Evolutionary conservation across 106 monocot species (phyloP), one percentile per base, ranked within the genome.

Genomic region (Allium cepa): DNA sequence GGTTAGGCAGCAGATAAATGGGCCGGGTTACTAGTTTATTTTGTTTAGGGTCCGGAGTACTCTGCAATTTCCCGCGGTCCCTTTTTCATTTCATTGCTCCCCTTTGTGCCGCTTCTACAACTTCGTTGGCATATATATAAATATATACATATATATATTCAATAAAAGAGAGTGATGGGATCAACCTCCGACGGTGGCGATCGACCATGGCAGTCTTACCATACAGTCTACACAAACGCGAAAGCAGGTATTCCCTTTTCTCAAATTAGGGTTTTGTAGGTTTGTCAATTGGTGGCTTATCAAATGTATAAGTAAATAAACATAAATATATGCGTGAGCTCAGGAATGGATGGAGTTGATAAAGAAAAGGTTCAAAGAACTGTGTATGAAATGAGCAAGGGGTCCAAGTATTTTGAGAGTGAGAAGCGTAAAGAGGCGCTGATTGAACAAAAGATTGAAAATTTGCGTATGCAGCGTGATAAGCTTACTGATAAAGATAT

Each of bases 341-440:
- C 68, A 99, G 99, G 99, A 75, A 99, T 99, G 99, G 99, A 99
- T 69, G 99, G 99, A 62, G 99, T 93, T 75, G 99, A 99, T 74
- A 93, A 99, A 76, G 99, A 99, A 76, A 93, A 79, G 68, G 99
- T 99, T 57, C 93, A 99, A 62, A 84, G 71, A 71, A 52, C 80
- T 76, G 79, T 99, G 8, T 99, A 99, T 70, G 90, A 99, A 60
- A 90, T 90, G 93, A 99, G 99, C 80, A 93, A 99, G 73, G 99
- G 99, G 17, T 99, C 99, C 64, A 99, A 99, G 75, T 99, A 93
- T 81, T 99, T 99, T 74, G 93, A 90, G 71, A 99, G 81, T 62
- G 99, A 93, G 74, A 79, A 93, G 69, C 82, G 82, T 11, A 99
- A 99, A 60, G 92, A 99, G 70, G 77, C 86, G 55, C 73, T 77